Base-by-base conservation (phyloP, 202 grass and related monocot species). In the Elaeis oleifera region DNA sequence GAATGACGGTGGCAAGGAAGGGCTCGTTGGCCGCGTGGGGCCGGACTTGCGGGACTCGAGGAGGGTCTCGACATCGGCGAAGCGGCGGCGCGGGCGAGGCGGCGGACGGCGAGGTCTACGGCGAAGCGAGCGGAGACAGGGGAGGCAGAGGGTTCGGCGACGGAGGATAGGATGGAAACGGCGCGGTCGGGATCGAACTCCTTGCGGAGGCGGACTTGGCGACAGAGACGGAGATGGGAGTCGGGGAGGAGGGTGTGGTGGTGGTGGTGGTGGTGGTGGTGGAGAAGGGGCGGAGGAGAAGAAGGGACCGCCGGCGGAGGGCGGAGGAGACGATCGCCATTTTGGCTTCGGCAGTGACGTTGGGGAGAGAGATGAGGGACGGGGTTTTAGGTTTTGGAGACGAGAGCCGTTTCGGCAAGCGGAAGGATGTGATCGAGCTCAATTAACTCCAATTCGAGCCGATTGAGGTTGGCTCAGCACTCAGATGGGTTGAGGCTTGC, bases 181-280 rank as follows among this genome's bases (percentile, higher is more conserved):
- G 53, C 29, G 32, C 73, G 79, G 73, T 84, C 74, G 7, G 84
- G 67, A 57, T 96, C 73, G 71, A 77, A 72, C 77, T 90, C 90
- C 16, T 25, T 53, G 48, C 76, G 76, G 63, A 96, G 84, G 51
- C 64, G 73, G 57, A 73, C 56, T 80, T 81, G 57, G 23, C 57
- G 5, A 21, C 56, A 13, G 67, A 29, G 1, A 19, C 13, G 11
- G 81, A 32, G 51, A 76, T 56, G 9, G 20, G 66, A 1, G 23
- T 65, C 13, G 9, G 16, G 15, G 13, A 22, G 32, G 18, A 49
- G 25, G 20, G 8, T 4, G 8, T 21, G 16, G 49, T 5, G 15
- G 48, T 9, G 20, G 50, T n/a, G 23, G 18, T 6, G 21, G 54
- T 18, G 60, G 49, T 52, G 20, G 69, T 39, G 65, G 68, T 56